phyloP scores from a whole-genome alignment of 1,284 basidiomycete species.

The Irpex lacteus region DNA sequence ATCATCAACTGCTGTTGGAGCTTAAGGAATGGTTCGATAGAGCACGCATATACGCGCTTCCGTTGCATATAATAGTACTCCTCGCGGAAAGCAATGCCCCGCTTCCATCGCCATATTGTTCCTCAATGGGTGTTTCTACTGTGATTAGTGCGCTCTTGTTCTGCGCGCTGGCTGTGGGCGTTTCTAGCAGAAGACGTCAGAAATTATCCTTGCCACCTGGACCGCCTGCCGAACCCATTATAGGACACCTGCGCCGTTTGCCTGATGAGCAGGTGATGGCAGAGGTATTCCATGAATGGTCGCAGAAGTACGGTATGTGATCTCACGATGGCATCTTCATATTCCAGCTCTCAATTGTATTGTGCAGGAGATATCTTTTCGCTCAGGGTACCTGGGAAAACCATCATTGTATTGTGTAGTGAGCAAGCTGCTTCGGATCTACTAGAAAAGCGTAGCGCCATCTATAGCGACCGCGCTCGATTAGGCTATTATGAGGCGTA shows the following conservation, averaged over 20 bases:
- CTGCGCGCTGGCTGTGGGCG: not conserved
- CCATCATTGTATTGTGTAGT: not conserved
- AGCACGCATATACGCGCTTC: not conserved
- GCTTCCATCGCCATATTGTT: not conserved
- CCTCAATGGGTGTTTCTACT: not conserved
- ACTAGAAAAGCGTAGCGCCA: constrained; percentile 10
- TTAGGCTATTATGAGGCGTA: not conserved
- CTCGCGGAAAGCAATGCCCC: no score
- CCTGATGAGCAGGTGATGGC: not conserved
- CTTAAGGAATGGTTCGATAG: not conserved
- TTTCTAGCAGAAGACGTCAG: not conserved
- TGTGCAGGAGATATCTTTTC: constrained; percentile 6
- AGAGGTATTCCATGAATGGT: not conserved
- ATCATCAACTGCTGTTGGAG: not conserved
- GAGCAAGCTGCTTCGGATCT: constrained; percentile 8
- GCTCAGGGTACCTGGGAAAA: constrained; percentile 1
- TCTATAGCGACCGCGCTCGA: constrained; percentile 5
- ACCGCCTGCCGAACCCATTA: not conserved
- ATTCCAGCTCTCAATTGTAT: not conserved
- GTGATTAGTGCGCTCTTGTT: not conserved
- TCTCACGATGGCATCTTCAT: not conserved
- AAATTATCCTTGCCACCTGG: not conserved
- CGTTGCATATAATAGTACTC: no score
- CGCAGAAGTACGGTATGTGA: constrained; percentile 1
- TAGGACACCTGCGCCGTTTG: not conserved